These are phyloP conservation scores for Amanita rimosa DNA, from an alignment of 768 basidiomycete species.

Conservation along the genomic window DNA sequence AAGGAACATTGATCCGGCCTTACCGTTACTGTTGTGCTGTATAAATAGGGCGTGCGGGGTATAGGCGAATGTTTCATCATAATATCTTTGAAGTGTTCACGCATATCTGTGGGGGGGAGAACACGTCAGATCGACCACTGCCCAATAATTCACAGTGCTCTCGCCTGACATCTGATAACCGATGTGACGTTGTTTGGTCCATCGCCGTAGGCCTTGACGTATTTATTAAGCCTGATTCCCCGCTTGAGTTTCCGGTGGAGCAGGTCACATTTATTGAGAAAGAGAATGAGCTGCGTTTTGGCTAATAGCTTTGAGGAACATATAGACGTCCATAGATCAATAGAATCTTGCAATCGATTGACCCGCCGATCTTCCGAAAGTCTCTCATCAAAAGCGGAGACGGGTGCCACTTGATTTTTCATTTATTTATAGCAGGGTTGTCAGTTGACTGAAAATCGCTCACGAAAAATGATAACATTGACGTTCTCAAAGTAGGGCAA, in stretches of 20 bases:
- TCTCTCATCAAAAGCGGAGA: slow-evolving; percentile 71
- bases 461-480: slow-evolving; percentile 66
- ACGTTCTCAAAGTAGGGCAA: slow-evolving; percentile 75
- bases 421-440: background rate
- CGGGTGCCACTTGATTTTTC: slow-evolving; percentile 43
- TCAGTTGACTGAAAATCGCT: slow-evolving; percentile 8
- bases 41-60: slow-evolving; percentile 47
- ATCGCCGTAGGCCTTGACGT: slow-evolving; percentile 56
- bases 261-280: slow-evolving; percentile 62
- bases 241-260: slow-evolving; percentile 51
- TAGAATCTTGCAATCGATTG: slow-evolving; percentile 66
- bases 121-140: background rate
- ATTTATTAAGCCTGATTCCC: slow-evolving; percentile 43
- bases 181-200: slow-evolving; percentile 57
- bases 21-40: slow-evolving; percentile 61
- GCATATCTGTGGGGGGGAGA: slow-evolving; percentile 33
- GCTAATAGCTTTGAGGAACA: slow-evolving; percentile 53
- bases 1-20: slow-evolving; percentile 11
- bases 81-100: slow-evolving; percentile 60
- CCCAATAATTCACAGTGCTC: background rate
- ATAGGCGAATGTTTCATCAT: slow-evolving; percentile 45
- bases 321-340: slow-evolving; percentile 60
- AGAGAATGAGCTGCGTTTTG: slow-evolving; percentile 48
- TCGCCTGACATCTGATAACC: slow-evolving; percentile 45
- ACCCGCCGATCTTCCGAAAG: slow-evolving; percentile 59